These are phyloP conservation scores for Amphibolis antarctica DNA, from an alignment of 106 monocot species.

Conservation along the genomic window DNA sequence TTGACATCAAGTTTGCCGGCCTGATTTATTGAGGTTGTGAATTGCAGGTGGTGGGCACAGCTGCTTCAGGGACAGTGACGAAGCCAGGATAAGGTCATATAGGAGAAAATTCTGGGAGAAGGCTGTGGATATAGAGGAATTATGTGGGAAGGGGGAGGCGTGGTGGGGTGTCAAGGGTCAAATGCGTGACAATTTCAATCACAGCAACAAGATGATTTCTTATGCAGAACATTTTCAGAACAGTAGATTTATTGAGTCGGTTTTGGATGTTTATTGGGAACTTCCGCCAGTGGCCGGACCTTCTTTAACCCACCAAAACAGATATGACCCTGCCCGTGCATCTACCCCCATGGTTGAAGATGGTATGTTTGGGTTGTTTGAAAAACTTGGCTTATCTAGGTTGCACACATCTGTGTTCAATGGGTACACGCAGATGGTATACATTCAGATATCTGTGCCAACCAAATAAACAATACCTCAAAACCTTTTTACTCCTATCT, in stretches of 20 bases:
- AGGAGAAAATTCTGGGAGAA: conserved; percentile 55
- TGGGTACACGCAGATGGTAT: conserved; percentile 84
- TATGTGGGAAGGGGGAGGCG: conserved; percentile 43
- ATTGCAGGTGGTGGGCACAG: conserved; percentile 56
- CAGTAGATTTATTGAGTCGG: conserved; percentile 62
- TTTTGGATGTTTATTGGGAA: conserved; percentile 64
- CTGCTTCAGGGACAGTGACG: conserved; percentile 64
- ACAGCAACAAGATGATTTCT: conserved; percentile 42
- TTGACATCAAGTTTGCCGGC: not conserved
- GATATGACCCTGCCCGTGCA: conserved; percentile 70
- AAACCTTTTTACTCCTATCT: no score
- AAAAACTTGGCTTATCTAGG: conserved; percentile 31
- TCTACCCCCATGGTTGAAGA: conserved; percentile 50
- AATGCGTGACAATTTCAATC: conserved; percentile 60
- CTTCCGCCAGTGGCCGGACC: conserved; percentile 59
- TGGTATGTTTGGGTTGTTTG: conserved; percentile 37
- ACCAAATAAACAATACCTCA: not conserved
- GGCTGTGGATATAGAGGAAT: conserved; percentile 44
- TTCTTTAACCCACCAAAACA: conserved; percentile 60
- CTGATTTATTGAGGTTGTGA: not conserved
- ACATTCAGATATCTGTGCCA: conserved; percentile 34
- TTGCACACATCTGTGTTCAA: conserved; percentile 45
- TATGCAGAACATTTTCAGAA: conserved; percentile 72
- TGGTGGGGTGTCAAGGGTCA: conserved; percentile 70
- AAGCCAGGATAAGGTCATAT: conserved; percentile 47